Conservation (phyloP, 495 filamentous ascomycete species). For the Hyaloscypha finlandica region DNA sequence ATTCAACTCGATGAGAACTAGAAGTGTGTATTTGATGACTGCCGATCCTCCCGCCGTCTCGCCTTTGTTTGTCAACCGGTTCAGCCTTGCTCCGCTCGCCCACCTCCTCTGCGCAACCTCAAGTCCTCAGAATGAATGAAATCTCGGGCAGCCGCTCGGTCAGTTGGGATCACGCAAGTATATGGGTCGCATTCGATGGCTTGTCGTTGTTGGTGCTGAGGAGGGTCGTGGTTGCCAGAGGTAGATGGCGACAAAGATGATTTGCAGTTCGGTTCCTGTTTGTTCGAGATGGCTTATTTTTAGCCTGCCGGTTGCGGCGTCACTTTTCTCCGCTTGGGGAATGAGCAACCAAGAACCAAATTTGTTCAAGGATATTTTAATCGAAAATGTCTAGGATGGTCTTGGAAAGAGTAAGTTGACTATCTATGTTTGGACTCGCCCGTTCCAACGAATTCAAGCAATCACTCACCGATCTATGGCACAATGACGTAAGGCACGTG, state of each 20-base stretch:
- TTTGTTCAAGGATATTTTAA: neutral
- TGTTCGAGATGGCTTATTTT: neutral
- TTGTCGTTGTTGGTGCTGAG: neutral
- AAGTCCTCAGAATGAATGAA: constrained; percentile 13
- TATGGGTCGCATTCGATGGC: neutral
- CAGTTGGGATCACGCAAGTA: neutral
- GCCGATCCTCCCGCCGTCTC: constrained; percentile 26
- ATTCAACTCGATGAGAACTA: constrained; percentile 34
- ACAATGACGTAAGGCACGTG: neutral
- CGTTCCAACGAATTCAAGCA: neutral
- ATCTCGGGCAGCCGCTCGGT: neutral
- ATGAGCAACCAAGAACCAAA: neutral
- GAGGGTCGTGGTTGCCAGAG: neutral
- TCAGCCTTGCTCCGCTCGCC: constrained; percentile 17
- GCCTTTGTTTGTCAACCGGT: constrained; percentile 15
- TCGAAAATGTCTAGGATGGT: neutral
- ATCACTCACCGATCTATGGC: neutral
- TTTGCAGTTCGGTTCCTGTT: neutral
- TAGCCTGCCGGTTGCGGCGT: neutral
- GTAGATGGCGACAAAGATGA: neutral
- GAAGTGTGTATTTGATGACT: constrained; percentile 36
- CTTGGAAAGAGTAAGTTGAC: neutral
- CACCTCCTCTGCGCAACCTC: constrained; percentile 16
- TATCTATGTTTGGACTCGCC: neutral
- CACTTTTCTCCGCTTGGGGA: constrained; percentile 2